A percentile compares a stretch with the other conserved stretches of the same genome.
Conservation (phyloP, 2,329 filamentous ascomycete genomes). For the Arachnomyces sp. region DNA sequence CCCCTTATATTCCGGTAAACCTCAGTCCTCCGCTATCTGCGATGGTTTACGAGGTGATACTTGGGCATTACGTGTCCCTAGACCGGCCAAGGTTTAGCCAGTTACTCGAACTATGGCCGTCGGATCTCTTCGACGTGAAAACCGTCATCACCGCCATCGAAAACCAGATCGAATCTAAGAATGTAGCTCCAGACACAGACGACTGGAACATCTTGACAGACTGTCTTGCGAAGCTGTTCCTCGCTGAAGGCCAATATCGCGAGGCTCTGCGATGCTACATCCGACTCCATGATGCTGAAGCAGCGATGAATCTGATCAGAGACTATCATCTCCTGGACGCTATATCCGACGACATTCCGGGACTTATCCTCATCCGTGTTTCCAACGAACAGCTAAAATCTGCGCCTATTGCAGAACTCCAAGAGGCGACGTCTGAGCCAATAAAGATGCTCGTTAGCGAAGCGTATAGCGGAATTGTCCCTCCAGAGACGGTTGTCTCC, state of each 20-base stretch:
- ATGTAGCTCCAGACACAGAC: conserved; percentile 66
- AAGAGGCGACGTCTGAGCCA: conserved; percentile 71
- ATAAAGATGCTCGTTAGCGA: conserved; percentile 83
- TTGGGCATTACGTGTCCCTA: conserved; percentile 77
- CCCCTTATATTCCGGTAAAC: conserved; percentile 70
- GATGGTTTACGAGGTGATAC: conserved; percentile 77
- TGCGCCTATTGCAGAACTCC: conserved; percentile 62
- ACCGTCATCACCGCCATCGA: conserved; percentile 71
- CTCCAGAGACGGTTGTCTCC: conserved; percentile 64
- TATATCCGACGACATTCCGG: conserved; percentile 79
- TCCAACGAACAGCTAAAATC: conserved; percentile 58
- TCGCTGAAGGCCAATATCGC: conserved; percentile 69
- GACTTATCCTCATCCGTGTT: conserved; percentile 80
- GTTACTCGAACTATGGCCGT: conserved; percentile 73
- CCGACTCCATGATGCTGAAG: conserved; percentile 81
- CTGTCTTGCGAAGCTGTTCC: conserved; percentile 72
- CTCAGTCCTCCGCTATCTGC: conserved; percentile 70
- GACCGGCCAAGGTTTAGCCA: conserved; percentile 69
- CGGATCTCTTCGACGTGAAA: conserved; percentile 72
- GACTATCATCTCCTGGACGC: conserved; percentile 86
- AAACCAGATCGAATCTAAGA: conserved; percentile 67
- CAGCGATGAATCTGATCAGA: conserved; percentile 74
- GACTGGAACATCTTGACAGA: conserved; percentile 91
- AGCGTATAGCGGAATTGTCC: conserved; percentile 78
- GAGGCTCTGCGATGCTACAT: conserved; percentile 88